Evolutionary conservation across 2,329 filamentous ascomycete species (phyloP).

Genomic region (Neurospora sp.): DNA sequence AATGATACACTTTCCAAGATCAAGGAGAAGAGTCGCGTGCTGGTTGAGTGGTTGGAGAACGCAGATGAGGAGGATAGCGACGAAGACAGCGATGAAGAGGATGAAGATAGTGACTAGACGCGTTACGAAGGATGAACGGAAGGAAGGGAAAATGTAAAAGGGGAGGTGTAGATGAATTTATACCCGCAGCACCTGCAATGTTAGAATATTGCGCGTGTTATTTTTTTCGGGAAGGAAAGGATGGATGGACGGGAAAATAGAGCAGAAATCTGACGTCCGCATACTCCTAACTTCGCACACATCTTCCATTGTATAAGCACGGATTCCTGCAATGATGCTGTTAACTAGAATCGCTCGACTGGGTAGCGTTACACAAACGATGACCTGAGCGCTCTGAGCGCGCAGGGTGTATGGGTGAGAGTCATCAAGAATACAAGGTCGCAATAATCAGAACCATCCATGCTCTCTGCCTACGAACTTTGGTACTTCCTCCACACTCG

Average conservation of each 20-base stretch:
- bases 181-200: not conserved
- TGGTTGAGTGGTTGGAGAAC: conserved; percentile 79
- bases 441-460: not conserved
- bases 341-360: not conserved
- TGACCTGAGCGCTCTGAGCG: not conserved
- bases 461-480: not conserved
- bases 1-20: conserved; percentile 61
- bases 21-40: conserved; percentile 61
- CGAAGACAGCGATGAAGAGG: conserved; percentile 54
- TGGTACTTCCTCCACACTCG: not conserved
- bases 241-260: not conserved
- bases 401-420: not conserved
- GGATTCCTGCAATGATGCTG: not conserved
- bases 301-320: not conserved
- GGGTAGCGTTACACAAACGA: not conserved
- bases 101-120: conserved; percentile 21
- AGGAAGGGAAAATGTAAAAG: not conserved
- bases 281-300: not conserved
- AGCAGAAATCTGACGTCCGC: not conserved
- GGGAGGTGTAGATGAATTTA: not conserved
- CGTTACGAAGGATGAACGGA: not conserved
- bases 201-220: not conserved
- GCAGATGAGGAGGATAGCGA: conserved; percentile 61
- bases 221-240: not conserved
- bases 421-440: not conserved